Base-by-base conservation (phyloP, 2,329 filamentous ascomycete species). In the Chaetomium sp. region DNA sequence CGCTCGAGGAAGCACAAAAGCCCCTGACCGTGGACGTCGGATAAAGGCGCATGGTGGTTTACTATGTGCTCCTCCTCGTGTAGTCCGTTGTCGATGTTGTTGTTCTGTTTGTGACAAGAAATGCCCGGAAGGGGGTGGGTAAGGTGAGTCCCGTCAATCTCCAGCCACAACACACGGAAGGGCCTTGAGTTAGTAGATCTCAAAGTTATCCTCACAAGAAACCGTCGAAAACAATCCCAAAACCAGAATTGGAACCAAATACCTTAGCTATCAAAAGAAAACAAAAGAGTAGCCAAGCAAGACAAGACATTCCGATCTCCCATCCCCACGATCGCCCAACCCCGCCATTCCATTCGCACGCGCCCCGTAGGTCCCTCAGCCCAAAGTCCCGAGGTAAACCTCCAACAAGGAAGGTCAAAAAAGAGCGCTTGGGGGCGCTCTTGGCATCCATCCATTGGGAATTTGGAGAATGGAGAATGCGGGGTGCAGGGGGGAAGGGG, bases 351-450 rank as follows among this genome's bases (percentile, higher is more conserved):
- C 19, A 27, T 27, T 27, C 19, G 3, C 19, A 27, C 19, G 9
- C 27, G 34, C 32, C 45, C 38, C 40, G 14, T n/a, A n/a, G n/a
- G n/a, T 27, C 38, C 50, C 27, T 14, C 40, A 49, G 10, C 49
- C 38, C 44, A n/a, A 45, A 45, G n/a, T 2, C 50, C 41, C 41
- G 53, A 35, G 54, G 27, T 33, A 19, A 27, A 27, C 19, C 42
- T 48, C 41, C 19, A 56, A 56, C 54, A 46, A 34, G 54, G 50
- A 53, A 53, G 50, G 54, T 53, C 49, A 32, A 38, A 10, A 27
- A 35, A 37, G 34, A n/a, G 27, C 14, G 46, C 19, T 27, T 27
- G 19, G 19, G 19, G 19, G 42, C 10, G 41, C 9, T 27, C 51
- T 53, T 53, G 51, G 55, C 50, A 50, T 11, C 19, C n/a, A n/a